Percentiles rank a stretch among this genome's conserved stretches.
These are phyloP conservation scores for Thelonectria olida DNA, from an alignment of 2,329 filamentous ascomycete genomes.

Conservation along the genomic window DNA sequence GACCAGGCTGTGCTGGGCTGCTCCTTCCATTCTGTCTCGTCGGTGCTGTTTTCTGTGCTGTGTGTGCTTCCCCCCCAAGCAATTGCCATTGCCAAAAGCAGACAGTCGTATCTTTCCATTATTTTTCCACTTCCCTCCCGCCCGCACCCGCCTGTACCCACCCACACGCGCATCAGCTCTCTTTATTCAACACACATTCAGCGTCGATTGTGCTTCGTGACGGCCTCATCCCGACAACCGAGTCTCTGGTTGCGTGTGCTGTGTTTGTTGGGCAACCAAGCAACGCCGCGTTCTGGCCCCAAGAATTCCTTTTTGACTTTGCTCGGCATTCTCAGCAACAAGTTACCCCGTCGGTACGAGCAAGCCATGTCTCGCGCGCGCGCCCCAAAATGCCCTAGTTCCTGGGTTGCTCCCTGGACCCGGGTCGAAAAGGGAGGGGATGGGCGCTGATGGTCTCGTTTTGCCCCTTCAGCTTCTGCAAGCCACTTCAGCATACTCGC, in stretches of 20 bases:
- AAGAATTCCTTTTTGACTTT: background rate
- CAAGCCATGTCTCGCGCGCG: background rate
- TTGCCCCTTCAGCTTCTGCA: constrained; percentile 48
- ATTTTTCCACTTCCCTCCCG: background rate
- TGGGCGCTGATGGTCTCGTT: constrained; percentile 12
- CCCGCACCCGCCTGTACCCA: background rate
- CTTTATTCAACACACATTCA: background rate
- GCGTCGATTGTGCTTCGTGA: background rate
- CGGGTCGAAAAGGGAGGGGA: background rate
- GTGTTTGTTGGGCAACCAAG: too few relatives aligned
- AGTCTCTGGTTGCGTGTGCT: background rate
- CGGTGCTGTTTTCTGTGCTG: background rate
- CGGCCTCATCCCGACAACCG: too few relatives aligned
- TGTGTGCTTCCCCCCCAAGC: background rate
- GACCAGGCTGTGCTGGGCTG: background rate
- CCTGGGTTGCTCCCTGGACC: background rate
- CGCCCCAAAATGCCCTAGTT: too few relatives aligned
- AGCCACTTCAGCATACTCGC: constrained; percentile 36
- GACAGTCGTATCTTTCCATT: constrained; percentile 11
- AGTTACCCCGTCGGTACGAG: background rate
- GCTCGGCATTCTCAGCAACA: background rate
- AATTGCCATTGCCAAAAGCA: constrained; percentile 6
- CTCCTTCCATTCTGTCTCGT: background rate
- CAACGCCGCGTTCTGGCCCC: too few relatives aligned
- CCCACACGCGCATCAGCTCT: background rate